phyloP scores from a whole-genome alignment of 2,329 filamentous ascomycete species.

The Lecanoromycetidae sp. region DNA sequence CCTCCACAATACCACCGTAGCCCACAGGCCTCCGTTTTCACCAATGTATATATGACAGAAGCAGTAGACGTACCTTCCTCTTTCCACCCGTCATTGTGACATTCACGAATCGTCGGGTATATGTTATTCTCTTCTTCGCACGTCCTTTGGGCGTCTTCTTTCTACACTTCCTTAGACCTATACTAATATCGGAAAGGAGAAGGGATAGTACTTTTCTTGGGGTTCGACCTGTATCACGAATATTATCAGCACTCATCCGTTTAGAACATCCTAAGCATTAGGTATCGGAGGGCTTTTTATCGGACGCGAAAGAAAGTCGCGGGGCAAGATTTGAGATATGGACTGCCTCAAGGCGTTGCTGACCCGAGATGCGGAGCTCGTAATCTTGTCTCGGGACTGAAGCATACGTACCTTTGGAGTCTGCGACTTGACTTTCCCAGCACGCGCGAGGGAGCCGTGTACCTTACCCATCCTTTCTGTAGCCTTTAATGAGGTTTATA shows the following conservation, averaged over 20 bases:
- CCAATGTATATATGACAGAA: not conserved
- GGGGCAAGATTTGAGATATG: too few species aligned
- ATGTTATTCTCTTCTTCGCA: slow-evolving; percentile 91
- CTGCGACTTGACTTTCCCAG: slow-evolving; percentile 97
- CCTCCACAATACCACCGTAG: not conserved
- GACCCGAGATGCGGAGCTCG: too few species aligned
- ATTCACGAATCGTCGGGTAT: slow-evolving; percentile 97
- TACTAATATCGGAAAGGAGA: not conserved
- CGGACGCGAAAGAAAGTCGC: not conserved
- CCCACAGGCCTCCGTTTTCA: not conserved
- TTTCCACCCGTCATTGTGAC: slow-evolving; percentile 95
- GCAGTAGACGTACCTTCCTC: slow-evolving; percentile 62
- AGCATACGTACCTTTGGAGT: slow-evolving; percentile 71
- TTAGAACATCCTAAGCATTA: too few species aligned
- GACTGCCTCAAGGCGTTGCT: too few species aligned
- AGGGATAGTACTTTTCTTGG: slow-evolving; percentile 63
- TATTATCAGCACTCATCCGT: slow-evolving; percentile 2
- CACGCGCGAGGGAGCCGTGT: slow-evolving; percentile 88
- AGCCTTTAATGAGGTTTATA: slow-evolving; percentile 11
- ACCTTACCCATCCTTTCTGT: slow-evolving; percentile 74
- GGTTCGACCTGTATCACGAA: slow-evolving; percentile 55
- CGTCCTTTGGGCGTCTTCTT: slow-evolving; percentile 92
- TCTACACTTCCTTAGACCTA: too few species aligned
- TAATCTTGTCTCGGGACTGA: too few species aligned
- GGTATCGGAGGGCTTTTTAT: too few species aligned